Conservation (phyloP, 345 rosid genomes). For the Gossypium sturtianum region DNA sequence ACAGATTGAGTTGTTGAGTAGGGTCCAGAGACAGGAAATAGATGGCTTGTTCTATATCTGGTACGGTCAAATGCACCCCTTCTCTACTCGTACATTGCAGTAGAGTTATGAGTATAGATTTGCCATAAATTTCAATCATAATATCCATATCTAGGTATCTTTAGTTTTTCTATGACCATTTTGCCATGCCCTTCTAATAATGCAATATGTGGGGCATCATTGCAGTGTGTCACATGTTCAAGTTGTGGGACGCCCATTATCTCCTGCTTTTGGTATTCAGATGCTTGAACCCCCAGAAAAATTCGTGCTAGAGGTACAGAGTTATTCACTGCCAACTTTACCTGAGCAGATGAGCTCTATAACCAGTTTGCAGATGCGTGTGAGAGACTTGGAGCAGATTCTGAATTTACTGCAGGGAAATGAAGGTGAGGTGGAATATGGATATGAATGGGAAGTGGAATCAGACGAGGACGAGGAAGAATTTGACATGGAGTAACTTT, state of each 20-base stretch:
- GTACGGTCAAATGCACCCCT: constrained; percentile 26
- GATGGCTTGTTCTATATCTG: constrained; percentile 83
- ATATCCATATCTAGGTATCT: neutral
- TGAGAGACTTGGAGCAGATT: neutral
- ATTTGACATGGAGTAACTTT: too few relatives aligned
- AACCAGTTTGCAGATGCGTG: constrained; percentile 18
- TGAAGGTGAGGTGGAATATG: constrained; percentile 25
- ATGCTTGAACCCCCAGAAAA: constrained; percentile 41
- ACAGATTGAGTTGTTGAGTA: constrained; percentile 73
- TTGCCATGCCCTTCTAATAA: neutral
- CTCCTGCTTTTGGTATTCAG: constrained; percentile 41
- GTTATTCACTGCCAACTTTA: constrained; percentile 31
- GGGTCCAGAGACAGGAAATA: constrained; percentile 75
- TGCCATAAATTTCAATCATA: neutral
- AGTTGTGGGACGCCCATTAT: constrained; percentile 57
- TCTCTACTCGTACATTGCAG: too few relatives aligned
- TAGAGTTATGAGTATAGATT: too few relatives aligned
- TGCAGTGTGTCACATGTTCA: constrained; percentile 74
- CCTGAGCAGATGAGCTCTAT: constrained; percentile 7
- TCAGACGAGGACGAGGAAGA: too few relatives aligned
- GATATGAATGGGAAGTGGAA: constrained; percentile 35
- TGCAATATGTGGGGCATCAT: constrained; percentile 6
- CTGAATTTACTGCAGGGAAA: constrained; percentile 8
- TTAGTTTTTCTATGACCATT: neutral
- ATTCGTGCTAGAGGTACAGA: constrained; percentile 43